A percentile compares a stretch with the other conserved stretches of the same genome.
These are phyloP conservation scores for Apiospora kogelbergensis DNA, from an alignment of 2,329 filamentous ascomycete genomes.

Conservation along the genomic window DNA sequence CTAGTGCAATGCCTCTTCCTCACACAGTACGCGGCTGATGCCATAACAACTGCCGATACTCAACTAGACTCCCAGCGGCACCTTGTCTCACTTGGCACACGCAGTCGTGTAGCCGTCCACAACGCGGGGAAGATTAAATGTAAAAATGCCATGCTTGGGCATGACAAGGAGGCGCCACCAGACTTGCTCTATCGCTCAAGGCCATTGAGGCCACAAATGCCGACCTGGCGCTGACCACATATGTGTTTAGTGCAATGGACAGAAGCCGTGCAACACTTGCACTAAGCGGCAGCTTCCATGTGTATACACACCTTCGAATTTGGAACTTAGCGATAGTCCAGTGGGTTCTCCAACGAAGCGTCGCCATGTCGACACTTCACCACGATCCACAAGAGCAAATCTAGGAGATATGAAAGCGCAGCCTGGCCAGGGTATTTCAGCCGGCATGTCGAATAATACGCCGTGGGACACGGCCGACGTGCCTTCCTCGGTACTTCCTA, in stretches of 20 bases:
- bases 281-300: conserved; percentile 50
- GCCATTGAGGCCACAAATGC: not conserved
- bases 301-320: conserved; percentile 38
- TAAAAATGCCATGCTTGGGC: conserved; percentile 8
- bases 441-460: not conserved
- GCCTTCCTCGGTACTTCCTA: not conserved
- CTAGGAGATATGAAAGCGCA: not conserved
- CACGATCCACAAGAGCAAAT: conserved; percentile 9
- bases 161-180: not conserved
- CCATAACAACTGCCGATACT: not conserved
- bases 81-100: conserved; percentile 20
- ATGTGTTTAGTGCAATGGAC: conserved; percentile 54
- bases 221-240: conserved; percentile 12
- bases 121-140: conserved; percentile 11
- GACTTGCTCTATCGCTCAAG: conserved; percentile 9
- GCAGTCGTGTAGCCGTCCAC: conserved; percentile 23
- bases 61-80: not conserved
- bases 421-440: not conserved
- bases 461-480: conserved; percentile 12
- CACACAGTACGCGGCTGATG: not conserved
- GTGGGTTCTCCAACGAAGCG: conserved; percentile 37
- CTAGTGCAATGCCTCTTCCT: not conserved
- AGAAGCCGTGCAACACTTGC: conserved; percentile 58
- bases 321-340: conserved; percentile 31
- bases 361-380: conserved; percentile 32